Percentiles rank a stretch among this genome's conserved stretches.
These are phyloP conservation scores for Lentinula detonsa DNA, from an alignment of 768 basidiomycete genomes.

Conservation along the genomic window DNA sequence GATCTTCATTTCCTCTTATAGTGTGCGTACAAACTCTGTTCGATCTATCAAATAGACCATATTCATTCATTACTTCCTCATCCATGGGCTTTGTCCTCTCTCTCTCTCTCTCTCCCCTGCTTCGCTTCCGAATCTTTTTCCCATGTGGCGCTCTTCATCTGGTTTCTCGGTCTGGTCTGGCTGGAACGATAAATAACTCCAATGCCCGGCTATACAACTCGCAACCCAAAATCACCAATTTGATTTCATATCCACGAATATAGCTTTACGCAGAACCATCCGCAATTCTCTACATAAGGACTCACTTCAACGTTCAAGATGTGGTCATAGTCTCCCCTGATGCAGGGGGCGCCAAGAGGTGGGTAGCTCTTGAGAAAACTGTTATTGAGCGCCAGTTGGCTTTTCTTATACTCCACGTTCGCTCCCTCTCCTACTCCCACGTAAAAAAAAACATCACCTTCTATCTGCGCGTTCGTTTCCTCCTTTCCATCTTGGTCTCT, in stretches of 20 bases:
- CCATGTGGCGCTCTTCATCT: too few relatives aligned
- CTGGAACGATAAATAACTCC: too few relatives aligned
- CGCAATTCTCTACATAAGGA: conserved; percentile 90
- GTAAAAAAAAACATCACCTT: too few relatives aligned
- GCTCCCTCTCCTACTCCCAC: too few relatives aligned
- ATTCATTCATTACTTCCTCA: not conserved
- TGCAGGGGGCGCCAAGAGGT: conserved; percentile 98
- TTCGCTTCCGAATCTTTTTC: too few relatives aligned
- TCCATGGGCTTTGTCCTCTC: too few relatives aligned
- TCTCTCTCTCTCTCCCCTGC: too few relatives aligned
- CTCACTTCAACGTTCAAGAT: conserved; percentile 77
- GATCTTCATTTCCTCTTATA: not conserved
- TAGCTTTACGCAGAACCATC: conserved; percentile 96
- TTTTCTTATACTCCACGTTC: too few relatives aligned
- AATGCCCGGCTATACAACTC: too few relatives aligned
- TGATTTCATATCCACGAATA: not conserved
- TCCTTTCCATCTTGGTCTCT: not conserved
- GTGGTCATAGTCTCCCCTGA: conserved; percentile 97
- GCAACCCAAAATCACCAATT: too few relatives aligned
- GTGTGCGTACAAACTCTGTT: not conserved
- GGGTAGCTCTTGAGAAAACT: conserved; percentile 13
- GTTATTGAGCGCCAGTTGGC: not conserved
- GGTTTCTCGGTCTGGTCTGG: too few relatives aligned
- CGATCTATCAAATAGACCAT: not conserved
- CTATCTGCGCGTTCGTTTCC: too few relatives aligned